Evolutionary conservation across 495 filamentous ascomycete species (phyloP), one percentile per base, ranked within the genome.

Genomic region (Parachaetomium inaequale): DNA sequence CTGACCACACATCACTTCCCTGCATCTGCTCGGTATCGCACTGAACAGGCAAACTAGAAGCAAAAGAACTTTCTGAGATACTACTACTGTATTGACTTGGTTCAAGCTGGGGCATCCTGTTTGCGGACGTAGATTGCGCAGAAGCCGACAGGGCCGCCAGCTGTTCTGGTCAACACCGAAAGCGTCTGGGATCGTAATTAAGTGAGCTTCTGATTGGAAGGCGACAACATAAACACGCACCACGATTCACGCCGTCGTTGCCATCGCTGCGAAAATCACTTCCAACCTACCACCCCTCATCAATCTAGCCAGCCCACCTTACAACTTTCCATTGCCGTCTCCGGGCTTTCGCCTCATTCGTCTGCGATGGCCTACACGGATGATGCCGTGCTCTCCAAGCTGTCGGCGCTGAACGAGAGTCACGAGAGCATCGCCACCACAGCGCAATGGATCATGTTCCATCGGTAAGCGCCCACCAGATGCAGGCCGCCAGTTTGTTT

Each of bases 401-500:
- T 99, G 29, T 94, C 92, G 29, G 87, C 91, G 42, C 83, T 99
- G 50, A 96, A 96, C 76, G 94, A 98, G 78, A 92, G 90, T 14
- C 92, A 98, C 72, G 94, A 98, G 66, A 91, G 90, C 76, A 96
- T 98, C 68, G 91, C 95, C 50, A 89, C 90, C 51, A 92, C 95
- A 54, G 88, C 92, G 47, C 93, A 97, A 88, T 99, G 95, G 95
- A 90, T 99, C 59, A 92, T 98, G 88, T 99, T 98, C 73, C 92
- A 99, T 77, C 87, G 92, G 93, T 96, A 88, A 68, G 76, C 60
- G n/a, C 11, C 50, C 49, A 43, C 19, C 19, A 40, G 14, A 43
- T 25, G 3, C 2, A 7, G 0, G 28, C 12, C 11, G 38, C 14
- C 34, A 5, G 15, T 29, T n/a, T 55, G 49, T 29, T 56, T 40